These are phyloP conservation scores for Glomus cerebriforme DNA, from an alignment of 192 early-diverging fungal species.

Conservation along the genomic window DNA sequence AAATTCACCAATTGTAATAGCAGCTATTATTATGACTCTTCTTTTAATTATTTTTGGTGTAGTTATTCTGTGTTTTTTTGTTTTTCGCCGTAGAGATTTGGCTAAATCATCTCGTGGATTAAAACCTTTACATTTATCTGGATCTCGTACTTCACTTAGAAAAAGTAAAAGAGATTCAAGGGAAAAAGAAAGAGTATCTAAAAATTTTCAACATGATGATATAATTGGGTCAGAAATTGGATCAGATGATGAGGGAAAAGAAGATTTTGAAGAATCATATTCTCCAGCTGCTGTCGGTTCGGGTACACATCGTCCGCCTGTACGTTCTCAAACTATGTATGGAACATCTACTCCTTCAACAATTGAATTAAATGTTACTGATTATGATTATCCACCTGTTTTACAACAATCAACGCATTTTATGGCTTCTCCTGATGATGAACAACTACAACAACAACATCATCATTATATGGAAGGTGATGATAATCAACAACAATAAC, in stretches of 20 bases:
- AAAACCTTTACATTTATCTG: background rate
- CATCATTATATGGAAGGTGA: background rate
- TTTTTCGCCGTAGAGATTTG: background rate
- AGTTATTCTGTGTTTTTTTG: background rate
- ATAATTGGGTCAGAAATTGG: background rate
- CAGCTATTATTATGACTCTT: background rate
- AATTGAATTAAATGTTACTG: background rate
- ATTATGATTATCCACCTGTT: background rate
- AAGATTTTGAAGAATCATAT: background rate
- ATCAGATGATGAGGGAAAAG: background rate
- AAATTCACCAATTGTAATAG: background rate
- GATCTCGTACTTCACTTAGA: background rate
- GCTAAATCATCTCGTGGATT: background rate
- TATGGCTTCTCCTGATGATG: no score
- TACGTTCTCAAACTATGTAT: background rate
- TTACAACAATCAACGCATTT: conserved; percentile 6
- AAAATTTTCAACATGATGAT: background rate
- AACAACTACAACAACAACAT: no score
- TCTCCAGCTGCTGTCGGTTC: background rate
- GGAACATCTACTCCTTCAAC: background rate
- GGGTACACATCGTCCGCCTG: background rate
- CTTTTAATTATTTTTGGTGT: background rate
- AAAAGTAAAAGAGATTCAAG: background rate
- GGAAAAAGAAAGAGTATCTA: background rate
- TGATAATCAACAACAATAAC: background rate